Percentiles rank a stretch among this genome's conserved stretches.
phyloP scores from a whole-genome alignment of 768 basidiomycete species.

The Phlebiopsis flavidoalba region DNA sequence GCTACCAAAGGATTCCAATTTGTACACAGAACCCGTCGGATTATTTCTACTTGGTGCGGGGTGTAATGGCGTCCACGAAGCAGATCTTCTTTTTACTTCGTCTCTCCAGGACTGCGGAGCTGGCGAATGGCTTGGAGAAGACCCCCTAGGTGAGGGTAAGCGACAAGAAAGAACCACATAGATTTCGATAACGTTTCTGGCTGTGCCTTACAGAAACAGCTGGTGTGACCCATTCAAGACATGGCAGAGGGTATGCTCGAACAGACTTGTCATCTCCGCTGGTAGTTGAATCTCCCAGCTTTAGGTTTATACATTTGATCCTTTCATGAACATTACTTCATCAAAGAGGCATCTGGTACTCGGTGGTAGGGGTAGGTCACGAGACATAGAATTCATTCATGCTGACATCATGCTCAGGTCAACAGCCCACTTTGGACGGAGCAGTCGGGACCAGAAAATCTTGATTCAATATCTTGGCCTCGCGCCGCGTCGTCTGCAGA shows the following conservation, averaged over 20 bases:
- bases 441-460: conserved; percentile 59
- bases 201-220: conserved; percentile 38
- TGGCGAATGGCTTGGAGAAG: conserved; percentile 65
- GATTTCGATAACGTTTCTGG: neutral
- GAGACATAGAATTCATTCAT: neutral
- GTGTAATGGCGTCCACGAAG: neutral
- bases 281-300: no score
- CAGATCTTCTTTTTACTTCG: neutral
- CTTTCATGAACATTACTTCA: conserved; percentile 46
- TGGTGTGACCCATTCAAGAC: conserved; percentile 83
- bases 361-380: conserved; percentile 36
- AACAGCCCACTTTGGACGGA: conserved; percentile 72
- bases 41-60: conserved; percentile 67
- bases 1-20: conserved; percentile 55
- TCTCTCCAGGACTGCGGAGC: conserved; percentile 55
- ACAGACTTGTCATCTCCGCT: no score
- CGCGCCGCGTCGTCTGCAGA: conserved; percentile 69
- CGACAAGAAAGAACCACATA: neutral
- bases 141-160: conserved; percentile 33
- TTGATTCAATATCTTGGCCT: conserved; percentile 74
- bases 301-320: conserved; percentile 68
- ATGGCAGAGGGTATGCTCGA: conserved; percentile 55
- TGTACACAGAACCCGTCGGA: conserved; percentile 70
- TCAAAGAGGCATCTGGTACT: conserved; percentile 52
- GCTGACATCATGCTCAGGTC: conserved; percentile 25